Evolutionary conservation across 495 filamentous ascomycete species (phyloP).

Genomic region (Rhypophila decipiens): DNA sequence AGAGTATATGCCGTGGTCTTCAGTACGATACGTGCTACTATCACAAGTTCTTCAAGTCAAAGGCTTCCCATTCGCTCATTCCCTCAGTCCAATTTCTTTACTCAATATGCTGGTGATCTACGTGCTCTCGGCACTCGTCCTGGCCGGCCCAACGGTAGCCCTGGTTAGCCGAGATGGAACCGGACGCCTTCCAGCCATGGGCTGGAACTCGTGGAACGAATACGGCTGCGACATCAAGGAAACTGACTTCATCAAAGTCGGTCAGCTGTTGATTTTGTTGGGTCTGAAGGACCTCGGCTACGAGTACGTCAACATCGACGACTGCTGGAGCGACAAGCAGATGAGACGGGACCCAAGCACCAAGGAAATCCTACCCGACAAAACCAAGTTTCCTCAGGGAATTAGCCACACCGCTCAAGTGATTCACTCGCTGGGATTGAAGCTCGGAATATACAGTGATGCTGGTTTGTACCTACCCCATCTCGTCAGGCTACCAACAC

Average conservation of each 20-base stretch:
- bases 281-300: conserved; percentile 57
- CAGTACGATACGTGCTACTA: too few relatives aligned
- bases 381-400: conserved; percentile 54
- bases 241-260: conserved; percentile 45
- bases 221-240: conserved; percentile 53
- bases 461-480: conserved; percentile 44
- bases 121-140: too few relatives aligned
- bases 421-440: conserved; percentile 55
- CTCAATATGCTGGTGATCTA: background rate
- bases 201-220: conserved; percentile 59
- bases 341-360: conserved; percentile 42
- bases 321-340: conserved; percentile 57
- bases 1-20: too few relatives aligned
- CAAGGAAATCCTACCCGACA: conserved; percentile 47
- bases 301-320: conserved; percentile 57
- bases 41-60: too few relatives aligned
- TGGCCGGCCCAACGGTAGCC: background rate
- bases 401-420: conserved; percentile 51
- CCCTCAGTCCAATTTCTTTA: too few relatives aligned
- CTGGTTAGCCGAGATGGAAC: conserved; percentile 18
- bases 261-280: conserved; percentile 41
- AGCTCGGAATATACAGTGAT: conserved; percentile 60
- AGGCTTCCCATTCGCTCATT: too few relatives aligned
- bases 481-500: too few relatives aligned
- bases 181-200: conserved; percentile 49